Evolutionary conservation across 2,329 filamentous ascomycete genomes (phyloP), one percentile per base, ranked within the genome.

Genomic region (Aspergillus alliaceus): DNA sequence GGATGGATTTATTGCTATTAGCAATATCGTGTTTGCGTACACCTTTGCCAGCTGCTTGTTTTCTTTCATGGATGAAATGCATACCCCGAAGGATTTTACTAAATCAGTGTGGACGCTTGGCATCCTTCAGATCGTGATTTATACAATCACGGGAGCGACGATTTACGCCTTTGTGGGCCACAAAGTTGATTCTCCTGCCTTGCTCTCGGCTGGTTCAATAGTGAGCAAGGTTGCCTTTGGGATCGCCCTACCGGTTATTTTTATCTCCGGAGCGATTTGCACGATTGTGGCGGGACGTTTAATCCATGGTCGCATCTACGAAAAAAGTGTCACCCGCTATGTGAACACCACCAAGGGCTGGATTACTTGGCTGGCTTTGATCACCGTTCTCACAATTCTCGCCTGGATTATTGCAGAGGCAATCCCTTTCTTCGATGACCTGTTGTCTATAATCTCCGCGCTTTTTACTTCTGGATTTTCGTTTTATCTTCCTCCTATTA

Each of bases 401-500:
- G 24, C 40, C 1, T 44, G 40, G 40, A 24, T 44, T 2, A 44
- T 44, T 12, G 40, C 40, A 5, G 40, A 44, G 40, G 40, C 40
- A 3, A n/a, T 44, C 18, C 40, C 40, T 29, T 44, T 44, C 40
- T 44, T 44, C 9, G 40, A 44, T 11, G 40, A 44, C 6, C 6
- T 44, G 2, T 14, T 44, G 3, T 44, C 40, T 11, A 44, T 44
- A 14, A 27, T 24, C 1, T 72, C 71, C 32, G 90, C 89, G 2
- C 82, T 95, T 0, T 93, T 93, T 67, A 89, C 93, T 73, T 90
- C 87, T 65, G 91, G 91, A 37, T 95, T 95, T 79, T 93, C 93
- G 67, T 95, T 93, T 78, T 95, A 82, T 37, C 64, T 86, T 14
- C 75, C 80, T 1, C 82, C 83, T 37, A 75, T 75, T 56, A 64